These are phyloP conservation scores for Hydrangea macrophylla DNA, from an alignment of 148 eudicot species.

Conservation along the genomic window DNA sequence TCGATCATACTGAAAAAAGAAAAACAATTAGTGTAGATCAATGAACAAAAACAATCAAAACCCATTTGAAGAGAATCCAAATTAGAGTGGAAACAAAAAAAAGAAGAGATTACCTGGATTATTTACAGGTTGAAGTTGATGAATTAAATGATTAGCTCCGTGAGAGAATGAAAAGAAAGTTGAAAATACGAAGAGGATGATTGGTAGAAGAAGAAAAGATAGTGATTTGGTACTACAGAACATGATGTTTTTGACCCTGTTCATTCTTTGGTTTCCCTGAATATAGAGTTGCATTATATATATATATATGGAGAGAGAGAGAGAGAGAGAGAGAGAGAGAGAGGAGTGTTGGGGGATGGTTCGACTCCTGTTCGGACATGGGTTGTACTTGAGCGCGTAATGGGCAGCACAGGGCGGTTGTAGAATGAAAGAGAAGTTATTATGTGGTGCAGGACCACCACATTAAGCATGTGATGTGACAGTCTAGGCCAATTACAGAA, in stretches of 20 bases:
- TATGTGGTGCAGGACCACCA: no score
- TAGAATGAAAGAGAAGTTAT: no score
- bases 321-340: no score
- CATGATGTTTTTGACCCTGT: background rate
- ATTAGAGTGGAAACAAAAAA: background rate
- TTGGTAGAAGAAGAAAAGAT: slow-evolving; percentile 9
- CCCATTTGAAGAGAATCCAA: background rate
- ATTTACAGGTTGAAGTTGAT: slow-evolving; percentile 6
- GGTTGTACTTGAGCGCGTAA: no score
- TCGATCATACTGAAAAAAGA: background rate
- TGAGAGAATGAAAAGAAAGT: background rate
- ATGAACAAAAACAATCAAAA: background rate
- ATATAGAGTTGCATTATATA: no score
- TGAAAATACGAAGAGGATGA: slow-evolving; percentile 14
- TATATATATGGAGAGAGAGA: no score
- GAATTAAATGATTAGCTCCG: slow-evolving; percentile 12
- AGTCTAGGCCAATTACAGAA: no score
- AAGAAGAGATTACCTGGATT: slow-evolving; percentile 15
- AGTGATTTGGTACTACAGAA: background rate
- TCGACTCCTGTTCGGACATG: no score
- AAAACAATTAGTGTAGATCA: background rate
- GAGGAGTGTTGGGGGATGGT: no score
- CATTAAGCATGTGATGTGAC: no score
- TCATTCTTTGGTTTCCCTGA: background rate
- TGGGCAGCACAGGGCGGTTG: no score